Base-by-base conservation (phyloP, 202 grass and related monocot genomes). In the Digitaria exilis region DNA sequence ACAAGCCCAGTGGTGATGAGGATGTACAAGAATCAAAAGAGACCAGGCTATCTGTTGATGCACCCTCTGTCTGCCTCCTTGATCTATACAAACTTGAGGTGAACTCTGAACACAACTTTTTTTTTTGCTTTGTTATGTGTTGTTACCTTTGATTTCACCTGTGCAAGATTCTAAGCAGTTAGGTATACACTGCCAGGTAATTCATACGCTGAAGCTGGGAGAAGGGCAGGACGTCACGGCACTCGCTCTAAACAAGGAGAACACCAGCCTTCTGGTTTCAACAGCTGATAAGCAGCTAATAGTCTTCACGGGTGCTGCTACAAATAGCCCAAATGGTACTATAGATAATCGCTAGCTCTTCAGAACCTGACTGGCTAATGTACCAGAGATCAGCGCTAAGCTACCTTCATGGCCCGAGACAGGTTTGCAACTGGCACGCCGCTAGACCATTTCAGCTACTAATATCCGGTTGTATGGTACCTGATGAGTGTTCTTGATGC, bases 1-100 rank as follows among this genome's bases (percentile, higher is more conserved):
- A 79, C 43, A 69, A 79, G 75, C 58, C 45, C n/a, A 4, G 65
- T 76, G 44, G 34, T 77, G 80, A 85, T 46, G 78, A 87, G 34
- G 52, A 24, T 72, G 17, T 66, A 32, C 26, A 59, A 57, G 49
- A 88, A 69, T 75, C 79, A 79, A 65, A 73, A 68, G 84, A 91
- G 55, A 68, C 72, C 21, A 80, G 62, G 68, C 59, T 87, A 78
- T 84, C 84, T 69, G 43, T 96, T 82, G 85, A 87, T 35, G 79
- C 90, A 65, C 96, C 96, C 51, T 99, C 96, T 44, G 77, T 99
- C 83, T 93, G 85, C 91, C 89, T 99, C 86, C 75, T 99, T 73
- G 85, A 99, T 90, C 89, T 99, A 67, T 87, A 94, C 57, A 95
- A 89, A 80, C 91, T 99, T 22, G 82, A 99, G 93, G 96, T 96